Evolutionary conservation across 331 rosid species (phyloP).

Genomic region (Pyrus hybrid): DNA sequence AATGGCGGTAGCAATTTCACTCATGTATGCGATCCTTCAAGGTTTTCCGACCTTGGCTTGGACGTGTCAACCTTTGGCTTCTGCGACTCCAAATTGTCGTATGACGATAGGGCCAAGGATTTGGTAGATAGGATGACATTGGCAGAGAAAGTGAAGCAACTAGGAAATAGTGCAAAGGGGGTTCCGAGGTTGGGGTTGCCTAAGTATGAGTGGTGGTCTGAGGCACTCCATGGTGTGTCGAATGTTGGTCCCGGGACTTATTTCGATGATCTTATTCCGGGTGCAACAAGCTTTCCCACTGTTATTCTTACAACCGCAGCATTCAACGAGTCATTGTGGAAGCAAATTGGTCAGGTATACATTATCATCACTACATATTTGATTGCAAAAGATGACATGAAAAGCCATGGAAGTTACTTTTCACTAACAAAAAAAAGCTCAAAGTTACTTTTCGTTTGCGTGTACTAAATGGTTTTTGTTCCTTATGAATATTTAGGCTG

Average conservation of each 20-base stretch:
- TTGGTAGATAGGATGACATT: slow-evolving; percentile 13
- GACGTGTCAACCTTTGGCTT: neutral
- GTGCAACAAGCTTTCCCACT: slow-evolving; percentile 12
- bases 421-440: too few relatives aligned
- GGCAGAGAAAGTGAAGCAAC: slow-evolving; percentile 1
- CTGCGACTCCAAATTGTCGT: neutral
- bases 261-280: neutral
- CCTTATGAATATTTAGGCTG: neutral
- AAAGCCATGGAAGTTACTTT: too few relatives aligned
- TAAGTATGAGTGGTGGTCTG: slow-evolving; percentile 17
- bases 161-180: neutral
- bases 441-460: too few relatives aligned
- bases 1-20: neutral
- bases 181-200: neutral
- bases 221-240: slow-evolving; percentile 18
- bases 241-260: slow-evolving; percentile 8
- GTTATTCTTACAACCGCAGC: slow-evolving; percentile 7
- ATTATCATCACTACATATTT: too few relatives aligned
- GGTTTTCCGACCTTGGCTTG: neutral
- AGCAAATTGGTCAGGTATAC: slow-evolving; percentile 6
- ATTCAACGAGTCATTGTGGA: slow-evolving; percentile 8
- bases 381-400: neutral
- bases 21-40: neutral
- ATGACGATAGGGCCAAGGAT: slow-evolving; percentile 1
- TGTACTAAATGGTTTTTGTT: neutral